These are phyloP conservation scores for Macrocystidia cucumis DNA, from an alignment of 1,284 basidiomycete genomes.

Conservation along the genomic window DNA sequence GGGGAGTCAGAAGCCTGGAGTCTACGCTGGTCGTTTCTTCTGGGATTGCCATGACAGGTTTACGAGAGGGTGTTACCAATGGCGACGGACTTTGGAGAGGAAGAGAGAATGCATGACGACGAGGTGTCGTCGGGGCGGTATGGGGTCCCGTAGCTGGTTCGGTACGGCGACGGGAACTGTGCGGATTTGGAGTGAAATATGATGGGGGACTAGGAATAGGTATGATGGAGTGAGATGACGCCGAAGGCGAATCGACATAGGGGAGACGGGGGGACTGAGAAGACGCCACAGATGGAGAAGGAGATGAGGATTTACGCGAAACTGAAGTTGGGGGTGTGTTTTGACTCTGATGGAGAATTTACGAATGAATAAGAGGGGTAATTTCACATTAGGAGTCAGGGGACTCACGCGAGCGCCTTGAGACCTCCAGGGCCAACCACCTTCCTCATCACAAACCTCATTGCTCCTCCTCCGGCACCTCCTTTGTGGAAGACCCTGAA, in stretches of 20 bases:
- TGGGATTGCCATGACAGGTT: neutral
- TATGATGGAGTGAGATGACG: too few relatives aligned
- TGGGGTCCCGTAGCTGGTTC: slow-evolving; percentile 11
- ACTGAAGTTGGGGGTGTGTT: slow-evolving; percentile 10
- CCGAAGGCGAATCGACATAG: too few relatives aligned
- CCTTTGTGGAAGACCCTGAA: slow-evolving; percentile 1
- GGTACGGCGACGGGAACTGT: neutral
- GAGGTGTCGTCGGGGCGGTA: slow-evolving; percentile 13
- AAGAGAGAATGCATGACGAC: neutral
- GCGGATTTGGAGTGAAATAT: neutral
- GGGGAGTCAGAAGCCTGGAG: neutral
- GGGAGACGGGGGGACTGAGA: too few relatives aligned
- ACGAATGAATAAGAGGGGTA: neutral
- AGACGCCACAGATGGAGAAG: too few relatives aligned
- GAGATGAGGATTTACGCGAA: too few relatives aligned
- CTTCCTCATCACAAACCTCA: slow-evolving; percentile 21
- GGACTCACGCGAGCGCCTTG: neutral
- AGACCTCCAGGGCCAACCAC: slow-evolving; percentile 21
- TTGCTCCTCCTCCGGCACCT: slow-evolving; percentile 21
- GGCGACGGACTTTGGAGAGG: neutral
- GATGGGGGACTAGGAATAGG: too few relatives aligned
- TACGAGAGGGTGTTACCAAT: neutral
- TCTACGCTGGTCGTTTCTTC: neutral
- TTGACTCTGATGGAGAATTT: slow-evolving; percentile 6
- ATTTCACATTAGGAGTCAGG: neutral